Conservation (phyloP, 768 basidiomycete species). For the Lentinula sp. region DNA sequence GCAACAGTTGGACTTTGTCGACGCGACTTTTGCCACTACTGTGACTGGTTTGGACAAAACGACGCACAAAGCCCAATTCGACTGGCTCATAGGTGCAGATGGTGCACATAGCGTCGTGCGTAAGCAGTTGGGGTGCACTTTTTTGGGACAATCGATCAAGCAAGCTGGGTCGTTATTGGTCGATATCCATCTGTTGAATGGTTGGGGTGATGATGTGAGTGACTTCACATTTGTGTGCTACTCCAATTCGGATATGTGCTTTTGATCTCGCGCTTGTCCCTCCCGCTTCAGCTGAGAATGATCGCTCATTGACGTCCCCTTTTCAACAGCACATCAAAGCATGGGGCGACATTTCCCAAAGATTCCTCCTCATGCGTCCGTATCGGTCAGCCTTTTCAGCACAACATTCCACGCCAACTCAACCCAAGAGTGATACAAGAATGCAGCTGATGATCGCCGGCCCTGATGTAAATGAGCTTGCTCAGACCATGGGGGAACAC, state of each 20-base stretch:
- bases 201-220: neutral
- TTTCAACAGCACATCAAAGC: neutral
- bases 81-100: slow-evolving; percentile 11
- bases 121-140: slow-evolving; percentile 10
- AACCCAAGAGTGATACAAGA: neutral
- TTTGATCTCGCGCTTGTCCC: too few species aligned
- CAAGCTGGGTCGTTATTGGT: slow-evolving; percentile 1
- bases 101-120: slow-evolving; percentile 11
- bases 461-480: neutral
- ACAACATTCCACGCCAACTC: neutral
- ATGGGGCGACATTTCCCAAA: neutral
- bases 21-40: slow-evolving; percentile 22
- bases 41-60: neutral
- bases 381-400: neutral
- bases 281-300: too few species aligned
- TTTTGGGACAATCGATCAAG: slow-evolving; percentile 6
- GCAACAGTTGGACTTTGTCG: slow-evolving; percentile 27
- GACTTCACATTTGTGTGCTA: neutral
- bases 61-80: neutral
- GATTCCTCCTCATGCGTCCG: neutral
- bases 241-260: too few species aligned
- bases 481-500: neutral
- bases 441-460: neutral
- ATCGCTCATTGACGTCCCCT: neutral
- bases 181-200: slow-evolving; percentile 6